phyloP scores from a whole-genome alignment of 371 early-diverging fungal species.

The Basidiobolus meristosporus region DNA sequence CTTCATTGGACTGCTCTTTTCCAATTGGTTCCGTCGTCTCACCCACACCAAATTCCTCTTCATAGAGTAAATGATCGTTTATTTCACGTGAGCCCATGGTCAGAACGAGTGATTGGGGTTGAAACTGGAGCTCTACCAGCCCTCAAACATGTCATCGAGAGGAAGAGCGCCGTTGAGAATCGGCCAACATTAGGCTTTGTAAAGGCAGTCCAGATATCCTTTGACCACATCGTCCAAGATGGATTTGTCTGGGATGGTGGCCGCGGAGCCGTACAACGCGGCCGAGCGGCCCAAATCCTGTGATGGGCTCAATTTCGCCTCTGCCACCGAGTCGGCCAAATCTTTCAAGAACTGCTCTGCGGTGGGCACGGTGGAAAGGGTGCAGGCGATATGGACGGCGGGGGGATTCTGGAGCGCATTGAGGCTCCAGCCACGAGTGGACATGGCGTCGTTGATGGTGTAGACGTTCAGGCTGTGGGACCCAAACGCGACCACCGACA shows the following conservation, averaged over 20 bases:
- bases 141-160: no score
- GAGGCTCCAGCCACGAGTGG: constrained; percentile 62
- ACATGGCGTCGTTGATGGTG: constrained; percentile 62
- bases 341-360: constrained; percentile 65
- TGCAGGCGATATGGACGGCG: constrained; percentile 81
- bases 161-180: no score
- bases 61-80: no score
- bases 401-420: constrained; percentile 81
- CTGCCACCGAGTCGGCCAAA: constrained; percentile 22
- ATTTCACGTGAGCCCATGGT: no score
- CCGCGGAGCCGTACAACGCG: constrained; percentile 5
- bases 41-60: no score
- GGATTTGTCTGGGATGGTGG: constrained; percentile 4
- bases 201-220: constrained; percentile 5
- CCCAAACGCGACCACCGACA: constrained; percentile 74
- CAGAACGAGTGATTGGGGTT: no score
- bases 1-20: no score
- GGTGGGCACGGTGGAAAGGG: constrained; percentile 50
- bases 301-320: not conserved
- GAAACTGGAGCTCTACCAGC: no score
- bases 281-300: not conserved
- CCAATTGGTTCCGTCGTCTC: no score
- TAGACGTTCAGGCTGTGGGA: constrained; percentile 55
- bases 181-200: constrained; percentile 3
- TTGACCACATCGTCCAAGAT: constrained; percentile 3